Conservation (phyloP, 2,329 filamentous ascomycete genomes). For the Colletotrichum spaethianum region DNA sequence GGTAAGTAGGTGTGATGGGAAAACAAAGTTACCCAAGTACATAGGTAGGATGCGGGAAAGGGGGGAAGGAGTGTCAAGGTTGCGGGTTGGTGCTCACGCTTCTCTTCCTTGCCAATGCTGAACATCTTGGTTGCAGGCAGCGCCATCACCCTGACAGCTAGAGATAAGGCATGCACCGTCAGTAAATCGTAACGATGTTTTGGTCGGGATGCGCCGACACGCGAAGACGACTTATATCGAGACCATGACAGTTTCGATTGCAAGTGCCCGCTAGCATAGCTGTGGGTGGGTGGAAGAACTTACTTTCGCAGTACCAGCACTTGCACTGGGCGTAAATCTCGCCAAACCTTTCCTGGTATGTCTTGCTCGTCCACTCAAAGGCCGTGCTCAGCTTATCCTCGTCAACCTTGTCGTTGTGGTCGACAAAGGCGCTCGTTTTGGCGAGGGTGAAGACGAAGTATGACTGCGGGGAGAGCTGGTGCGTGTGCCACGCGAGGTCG, state of each 20-base stretch:
- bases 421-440: conserved; percentile 70
- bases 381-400: conserved; percentile 73
- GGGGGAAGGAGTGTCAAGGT: background rate
- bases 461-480: conserved; percentile 73
- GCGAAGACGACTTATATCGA: background rate
- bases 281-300: conserved; percentile 17
- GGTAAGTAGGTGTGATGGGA: background rate
- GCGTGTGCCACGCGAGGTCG: conserved; percentile 82
- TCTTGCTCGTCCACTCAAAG: conserved; percentile 79
- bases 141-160: conserved; percentile 69
- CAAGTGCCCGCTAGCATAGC: background rate
- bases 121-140: conserved; percentile 62
- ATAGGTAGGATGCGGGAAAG: conserved; percentile 1
- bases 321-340: conserved; percentile 80
- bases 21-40: background rate
- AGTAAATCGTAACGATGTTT: background rate
- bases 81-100: conserved; percentile 47
- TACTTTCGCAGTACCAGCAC: conserved; percentile 83
- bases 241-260: background rate
- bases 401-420: conserved; percentile 88
- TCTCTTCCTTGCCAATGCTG: conserved; percentile 59
- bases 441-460: conserved; percentile 71
- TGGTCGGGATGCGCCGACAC: conserved; percentile 15
- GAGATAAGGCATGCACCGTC: background rate
- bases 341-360: conserved; percentile 73